Conservation (phyloP, 768 basidiomycete genomes). For the Pholiota molesta region DNA sequence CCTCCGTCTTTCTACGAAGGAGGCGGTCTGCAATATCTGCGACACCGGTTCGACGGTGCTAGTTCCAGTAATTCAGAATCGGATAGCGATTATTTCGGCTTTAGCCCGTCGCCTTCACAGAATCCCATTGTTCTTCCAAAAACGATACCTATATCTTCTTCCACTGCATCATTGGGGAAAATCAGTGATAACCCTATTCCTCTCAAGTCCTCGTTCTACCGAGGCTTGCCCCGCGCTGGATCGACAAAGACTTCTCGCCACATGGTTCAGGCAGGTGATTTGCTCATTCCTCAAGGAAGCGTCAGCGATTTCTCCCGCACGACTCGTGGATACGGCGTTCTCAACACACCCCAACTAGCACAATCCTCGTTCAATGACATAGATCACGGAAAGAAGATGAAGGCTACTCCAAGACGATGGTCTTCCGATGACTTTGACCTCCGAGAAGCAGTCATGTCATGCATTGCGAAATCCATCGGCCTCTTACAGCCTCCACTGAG, state of each 20-base stretch:
- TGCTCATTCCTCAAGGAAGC: constrained; percentile 60
- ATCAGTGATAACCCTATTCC: constrained; percentile 25
- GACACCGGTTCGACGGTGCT: constrained; percentile 83
- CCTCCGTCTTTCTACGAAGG: constrained; percentile 91
- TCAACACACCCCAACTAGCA: constrained; percentile 51
- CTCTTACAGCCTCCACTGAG: constrained; percentile 85
- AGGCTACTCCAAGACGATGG: constrained; percentile 24
- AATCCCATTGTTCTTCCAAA: constrained; percentile 25
- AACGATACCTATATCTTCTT: constrained; percentile 24
- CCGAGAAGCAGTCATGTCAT: constrained; percentile 96
- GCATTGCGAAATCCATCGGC: constrained; percentile 97
- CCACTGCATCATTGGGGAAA: constrained; percentile 31
- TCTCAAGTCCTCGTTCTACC: constrained; percentile 21
- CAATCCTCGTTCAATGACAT: constrained; percentile 31
- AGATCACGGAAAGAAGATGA: constrained; percentile 26
- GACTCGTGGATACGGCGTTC: constrained; percentile 49
- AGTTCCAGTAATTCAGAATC: constrained; percentile 48
- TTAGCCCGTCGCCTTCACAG: constrained; percentile 30
- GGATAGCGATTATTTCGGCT: constrained; percentile 62
- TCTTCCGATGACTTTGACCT: constrained; percentile 84
- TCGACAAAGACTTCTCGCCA: constrained; percentile 45
- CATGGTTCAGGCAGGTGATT: constrained; percentile 76
- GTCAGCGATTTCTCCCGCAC: constrained; percentile 48
- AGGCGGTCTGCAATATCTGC: constrained; percentile 85
- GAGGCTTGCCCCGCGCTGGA: constrained; percentile 12